phyloP scores from a whole-genome alignment of 2,329 filamentous ascomycete species.

The Ophiocordyceps camponoti-saundersi region DNA sequence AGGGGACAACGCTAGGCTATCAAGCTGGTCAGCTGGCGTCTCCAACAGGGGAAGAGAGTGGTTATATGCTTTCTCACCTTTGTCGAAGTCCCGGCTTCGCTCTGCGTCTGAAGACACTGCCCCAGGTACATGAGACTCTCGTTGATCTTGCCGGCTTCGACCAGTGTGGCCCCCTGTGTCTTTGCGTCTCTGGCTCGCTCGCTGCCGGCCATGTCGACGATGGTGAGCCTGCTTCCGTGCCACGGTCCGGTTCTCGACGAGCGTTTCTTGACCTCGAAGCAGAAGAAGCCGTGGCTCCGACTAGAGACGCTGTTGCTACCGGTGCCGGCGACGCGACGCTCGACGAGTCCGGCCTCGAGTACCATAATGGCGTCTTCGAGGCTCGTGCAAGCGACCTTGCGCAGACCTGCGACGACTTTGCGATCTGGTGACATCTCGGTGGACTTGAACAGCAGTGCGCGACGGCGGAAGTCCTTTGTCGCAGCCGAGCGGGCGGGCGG shows the following conservation, averaged over 20 bases:
- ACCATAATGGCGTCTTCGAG: slow-evolving; percentile 78
- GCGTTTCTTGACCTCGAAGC: slow-evolving; percentile 83
- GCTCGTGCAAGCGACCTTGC: slow-evolving; percentile 73
- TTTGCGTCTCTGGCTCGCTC: slow-evolving; percentile 88
- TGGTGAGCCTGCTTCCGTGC: slow-evolving; percentile 63
- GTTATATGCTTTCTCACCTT: slow-evolving; percentile 36
- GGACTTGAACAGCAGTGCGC: slow-evolving; percentile 76
- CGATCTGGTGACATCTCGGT: slow-evolving; percentile 76
- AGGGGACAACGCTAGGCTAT: slow-evolving; percentile 57
- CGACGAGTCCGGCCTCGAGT: slow-evolving; percentile 73
- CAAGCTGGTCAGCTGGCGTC: slow-evolving; percentile 2
- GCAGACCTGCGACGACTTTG: slow-evolving; percentile 86
- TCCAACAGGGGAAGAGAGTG: not conserved
- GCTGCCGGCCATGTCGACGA: slow-evolving; percentile 86
- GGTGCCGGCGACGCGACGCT: slow-evolving; percentile 76
- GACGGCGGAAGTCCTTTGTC: slow-evolving; percentile 56
- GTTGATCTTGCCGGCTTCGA: slow-evolving; percentile 95
- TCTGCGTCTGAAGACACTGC: slow-evolving; percentile 92
- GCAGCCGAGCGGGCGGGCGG: slow-evolving; percentile 39
- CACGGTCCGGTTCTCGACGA: slow-evolving; percentile 36
- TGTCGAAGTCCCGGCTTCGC: slow-evolving; percentile 53
- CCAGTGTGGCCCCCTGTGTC: slow-evolving; percentile 80
- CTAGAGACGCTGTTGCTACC: slow-evolving; percentile 87
- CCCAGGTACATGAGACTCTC: slow-evolving; percentile 97
- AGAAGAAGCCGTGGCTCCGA: slow-evolving; percentile 90